Evolutionary conservation across 805 yeast species (phyloP).

Genomic region (Yamadazyma ubonensis): DNA sequence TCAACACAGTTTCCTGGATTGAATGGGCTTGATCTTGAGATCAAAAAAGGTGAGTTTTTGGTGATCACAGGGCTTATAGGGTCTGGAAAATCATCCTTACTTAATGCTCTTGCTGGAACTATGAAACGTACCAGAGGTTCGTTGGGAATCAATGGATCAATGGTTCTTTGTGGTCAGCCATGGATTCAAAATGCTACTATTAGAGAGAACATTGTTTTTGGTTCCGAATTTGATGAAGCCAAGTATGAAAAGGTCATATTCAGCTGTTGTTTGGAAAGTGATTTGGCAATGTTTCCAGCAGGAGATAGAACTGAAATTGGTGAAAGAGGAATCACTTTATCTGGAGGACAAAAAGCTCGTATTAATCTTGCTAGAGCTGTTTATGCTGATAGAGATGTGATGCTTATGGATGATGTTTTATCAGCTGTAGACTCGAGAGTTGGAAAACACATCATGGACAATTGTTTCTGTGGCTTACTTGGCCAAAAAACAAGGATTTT

Average conservation of each 20-base stretch:
- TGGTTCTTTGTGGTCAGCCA: constrained; percentile 29
- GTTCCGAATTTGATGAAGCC: constrained; percentile 22
- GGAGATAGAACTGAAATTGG: constrained; percentile 36
- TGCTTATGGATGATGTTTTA: constrained; percentile 33
- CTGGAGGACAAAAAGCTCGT: constrained; percentile 38
- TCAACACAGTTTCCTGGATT: constrained; percentile 24
- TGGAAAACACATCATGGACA: constrained; percentile 31
- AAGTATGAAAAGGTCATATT: constrained; percentile 25
- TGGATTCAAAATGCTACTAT: constrained; percentile 38
- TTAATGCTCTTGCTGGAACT: constrained; percentile 36
- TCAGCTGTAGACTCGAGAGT: constrained; percentile 37
- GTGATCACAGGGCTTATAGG: constrained; percentile 37
- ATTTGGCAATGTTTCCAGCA: constrained; percentile 29
- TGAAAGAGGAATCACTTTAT: constrained; percentile 33
- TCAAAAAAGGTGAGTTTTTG: constrained; percentile 32
- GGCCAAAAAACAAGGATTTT: constrained; percentile 28
- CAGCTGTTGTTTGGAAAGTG: constrained; percentile 29
- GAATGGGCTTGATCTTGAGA: constrained; percentile 21
- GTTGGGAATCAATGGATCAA: constrained; percentile 26
- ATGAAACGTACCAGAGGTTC: constrained; percentile 32
- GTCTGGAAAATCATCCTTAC: constrained; percentile 35
- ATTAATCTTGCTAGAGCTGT: constrained; percentile 35
- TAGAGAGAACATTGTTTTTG: constrained; percentile 31
- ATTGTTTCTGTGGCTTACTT: constrained; percentile 25
- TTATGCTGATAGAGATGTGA: constrained; percentile 27